Conservation (phyloP, 495 filamentous ascomycete species). For the Daldinia vernicosa region DNA sequence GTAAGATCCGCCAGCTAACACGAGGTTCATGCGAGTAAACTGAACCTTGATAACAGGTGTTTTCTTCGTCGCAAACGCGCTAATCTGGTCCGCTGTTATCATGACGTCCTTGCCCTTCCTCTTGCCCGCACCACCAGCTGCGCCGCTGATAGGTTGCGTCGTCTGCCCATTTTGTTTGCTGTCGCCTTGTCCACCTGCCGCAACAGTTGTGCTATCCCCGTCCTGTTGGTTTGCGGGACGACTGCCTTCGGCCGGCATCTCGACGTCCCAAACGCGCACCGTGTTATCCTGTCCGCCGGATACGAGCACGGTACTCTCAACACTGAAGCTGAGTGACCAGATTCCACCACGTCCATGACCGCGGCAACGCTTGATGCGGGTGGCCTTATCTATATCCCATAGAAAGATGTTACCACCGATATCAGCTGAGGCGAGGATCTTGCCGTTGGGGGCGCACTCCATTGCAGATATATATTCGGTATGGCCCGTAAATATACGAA, state of each 20-base stretch:
- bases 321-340: constrained; percentile 89
- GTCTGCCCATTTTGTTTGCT: constrained; percentile 49
- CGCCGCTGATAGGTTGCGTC: constrained; percentile 51
- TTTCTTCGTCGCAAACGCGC: constrained; percentile 93
- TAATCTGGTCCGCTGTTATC: constrained; percentile 91
- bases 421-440: constrained; percentile 87
- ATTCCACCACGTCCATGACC: constrained; percentile 95
- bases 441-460: constrained; percentile 85
- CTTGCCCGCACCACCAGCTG: constrained; percentile 67
- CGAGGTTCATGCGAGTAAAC: constrained; percentile 92
- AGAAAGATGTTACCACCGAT: constrained; percentile 84
- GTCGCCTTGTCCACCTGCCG: constrained; percentile 64
- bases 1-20: constrained; percentile 88
- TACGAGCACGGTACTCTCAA: constrained; percentile 85
- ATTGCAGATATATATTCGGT: constrained; percentile 82
- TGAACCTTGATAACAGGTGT: constrained; percentile 91
- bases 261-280: constrained; percentile 92
- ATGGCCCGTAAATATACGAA: constrained; percentile 93
- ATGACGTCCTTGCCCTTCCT: constrained; percentile 90
- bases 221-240: constrained; percentile 42
- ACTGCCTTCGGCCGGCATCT: constrained; percentile 63
- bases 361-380: constrained; percentile 86
- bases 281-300: constrained; percentile 93
- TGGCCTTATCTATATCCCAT: constrained; percentile 88
- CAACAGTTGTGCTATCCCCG: constrained; percentile 51